Conservation (phyloP, 768 basidiomycete genomes). For the Rhizopogon vesiculosus region DNA sequence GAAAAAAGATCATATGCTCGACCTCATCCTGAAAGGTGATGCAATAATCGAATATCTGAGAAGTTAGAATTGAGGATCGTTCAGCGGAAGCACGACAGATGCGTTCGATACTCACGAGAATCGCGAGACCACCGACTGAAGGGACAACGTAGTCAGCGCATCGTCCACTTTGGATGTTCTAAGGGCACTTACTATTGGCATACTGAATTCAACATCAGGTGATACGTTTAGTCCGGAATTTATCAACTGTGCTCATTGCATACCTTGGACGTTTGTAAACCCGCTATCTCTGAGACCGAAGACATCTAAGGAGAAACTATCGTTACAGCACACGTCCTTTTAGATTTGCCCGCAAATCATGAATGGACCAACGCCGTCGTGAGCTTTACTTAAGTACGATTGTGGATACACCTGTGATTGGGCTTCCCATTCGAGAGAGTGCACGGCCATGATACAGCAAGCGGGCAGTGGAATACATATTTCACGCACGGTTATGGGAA, state of each 20-base stretch:
- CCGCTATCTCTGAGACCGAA: conserved; percentile 3
- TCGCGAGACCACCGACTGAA: conserved; percentile 12
- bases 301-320: neutral
- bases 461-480: too few relatives aligned
- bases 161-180: neutral
- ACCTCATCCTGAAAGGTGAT: conserved; percentile 8
- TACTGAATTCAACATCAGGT: conserved; percentile 4
- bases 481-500: too few relatives aligned
- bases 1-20: too few relatives aligned
- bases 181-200: conserved; percentile 7
- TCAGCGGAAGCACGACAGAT: neutral
- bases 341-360: neutral
- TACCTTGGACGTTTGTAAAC: conserved; percentile 12
- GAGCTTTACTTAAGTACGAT: neutral
- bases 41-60: conserved; percentile 6
- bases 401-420: neutral
- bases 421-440: neutral
- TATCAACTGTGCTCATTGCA: neutral
- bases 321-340: neutral
- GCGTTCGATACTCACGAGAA: conserved; percentile 7
- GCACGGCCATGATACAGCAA: too few relatives aligned
- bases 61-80: neutral
- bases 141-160: neutral
- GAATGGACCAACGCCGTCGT: neutral
- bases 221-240: neutral